Evolutionary conservation across 495 filamentous ascomycete species (phyloP), one percentile per base, ranked within the genome.

Genomic region (Talaromyces liani): DNA sequence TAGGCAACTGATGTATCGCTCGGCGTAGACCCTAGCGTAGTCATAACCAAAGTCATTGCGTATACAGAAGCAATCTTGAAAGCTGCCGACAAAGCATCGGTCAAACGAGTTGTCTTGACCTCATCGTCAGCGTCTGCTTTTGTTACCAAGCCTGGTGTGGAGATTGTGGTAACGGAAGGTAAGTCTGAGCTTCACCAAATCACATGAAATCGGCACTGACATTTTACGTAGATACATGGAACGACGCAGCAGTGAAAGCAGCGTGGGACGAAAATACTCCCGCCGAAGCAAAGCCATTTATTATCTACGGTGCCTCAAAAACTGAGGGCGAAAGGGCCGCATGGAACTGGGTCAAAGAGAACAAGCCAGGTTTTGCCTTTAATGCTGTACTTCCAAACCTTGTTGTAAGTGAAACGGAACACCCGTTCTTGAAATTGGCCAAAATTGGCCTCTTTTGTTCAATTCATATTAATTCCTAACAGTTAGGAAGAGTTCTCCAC

Each of bases 31-130:
- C 76, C 80, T 4, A 69, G 77, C 29, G 64, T 73, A 14, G 80
- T 81, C 8, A 78, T 85, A 41, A 71, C 78, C 0, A 58, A 36
- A 2, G 70, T 70, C 29, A 63, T 83, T 18, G 64, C 66, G 6
- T 77, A 72, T 16, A 66, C 73, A 9, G 64, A 71, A 2, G 74
- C 73, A 60, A 62, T 75, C 14, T 69, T 84, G 6, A 67, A 69
- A n/a, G 67, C 78, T 8, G 82, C 84, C 8, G 68, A 72, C 22
- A 68, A 78, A 49, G 69, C 74, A 0, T 69, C 67, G 7, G 73
- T 86, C 14, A 79, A 79, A 63, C 68, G 76, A 12, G 71, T 86
- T 58, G 84, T 86, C 14, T 72, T 72, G 63, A 85, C 82, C 3
- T 82, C 78, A n/a, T 84, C 80, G 4, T 78, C 75, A n/a, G 66